These are phyloP conservation scores for Triangularia verruculosa DNA, from an alignment of 2,329 filamentous ascomycete genomes.

Conservation along the genomic window DNA sequence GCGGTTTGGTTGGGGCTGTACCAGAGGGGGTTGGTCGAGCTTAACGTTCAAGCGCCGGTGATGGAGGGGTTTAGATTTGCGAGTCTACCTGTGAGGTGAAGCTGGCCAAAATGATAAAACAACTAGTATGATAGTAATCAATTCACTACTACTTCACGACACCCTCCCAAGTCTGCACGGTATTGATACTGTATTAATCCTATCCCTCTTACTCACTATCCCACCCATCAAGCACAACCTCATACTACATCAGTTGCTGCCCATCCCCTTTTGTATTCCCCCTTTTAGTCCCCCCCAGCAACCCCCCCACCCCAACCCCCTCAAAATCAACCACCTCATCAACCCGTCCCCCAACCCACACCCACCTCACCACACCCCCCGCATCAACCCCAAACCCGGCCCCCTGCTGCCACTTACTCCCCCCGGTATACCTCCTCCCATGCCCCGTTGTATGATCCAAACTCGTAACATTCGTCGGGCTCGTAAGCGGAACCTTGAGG, in stretches of 20 bases:
- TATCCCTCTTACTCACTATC: neutral
- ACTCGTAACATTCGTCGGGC: neutral
- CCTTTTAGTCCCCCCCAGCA: neutral
- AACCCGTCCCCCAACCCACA: neutral
- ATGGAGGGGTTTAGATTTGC: conserved; percentile 45
- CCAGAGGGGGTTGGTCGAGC: conserved; percentile 40
- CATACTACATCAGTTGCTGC: neutral
- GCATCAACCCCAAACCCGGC: neutral
- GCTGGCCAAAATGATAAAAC: neutral
- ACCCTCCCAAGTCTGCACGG: too few relatives aligned
- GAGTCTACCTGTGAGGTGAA: conserved; percentile 16
- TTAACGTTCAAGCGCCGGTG: conserved; percentile 34
- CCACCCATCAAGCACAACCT: conserved; percentile 5
- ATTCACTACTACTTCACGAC: too few relatives aligned
- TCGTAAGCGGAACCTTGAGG: neutral
- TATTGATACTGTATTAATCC: too few relatives aligned
- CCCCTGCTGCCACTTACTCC: neutral
- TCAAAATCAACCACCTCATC: conserved; percentile 20
- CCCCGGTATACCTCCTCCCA: neutral
- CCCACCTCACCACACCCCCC: neutral
- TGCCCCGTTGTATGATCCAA: neutral
- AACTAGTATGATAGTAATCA: too few relatives aligned
- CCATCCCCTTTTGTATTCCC: neutral
- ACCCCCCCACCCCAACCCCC: conserved; percentile 1
- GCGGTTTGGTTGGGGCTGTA: conserved; percentile 70